Evolutionary conservation across 2,329 filamentous ascomycete species (phyloP), one percentile per base, ranked within the genome.

Genomic region (Diaporthe ilicicola): DNA sequence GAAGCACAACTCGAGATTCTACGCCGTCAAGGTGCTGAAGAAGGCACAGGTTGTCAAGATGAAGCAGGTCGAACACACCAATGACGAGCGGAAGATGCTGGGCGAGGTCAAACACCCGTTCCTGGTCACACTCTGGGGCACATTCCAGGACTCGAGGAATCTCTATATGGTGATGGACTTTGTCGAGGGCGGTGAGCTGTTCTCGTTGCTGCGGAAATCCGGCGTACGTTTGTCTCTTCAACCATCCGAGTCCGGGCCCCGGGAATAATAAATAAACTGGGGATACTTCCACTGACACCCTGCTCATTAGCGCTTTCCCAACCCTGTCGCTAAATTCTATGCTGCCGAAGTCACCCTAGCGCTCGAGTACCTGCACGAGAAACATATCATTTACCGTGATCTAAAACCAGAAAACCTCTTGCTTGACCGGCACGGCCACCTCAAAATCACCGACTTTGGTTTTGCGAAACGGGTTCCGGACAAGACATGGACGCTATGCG

Each of bases 121-220:
- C 84, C 87, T 99, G 74, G 96, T 99, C 80, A 99, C 96, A 1
- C 87, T 99, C 50, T 99, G 96, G 96, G 96, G 96, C 71, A 99
- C 96, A 12, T 99, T 98, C 82, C 95, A 98, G 81, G 96, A 99
- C 79, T 89, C 91, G 64, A 94, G 91, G 84, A 98, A 98, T 80
- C 86, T 99, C 44, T 99, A 99, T 88, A 99, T 99, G 96, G 96
- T 99, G 78, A 99, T 99, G 96, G 96, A 99, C 82, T 99, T 99
- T 85, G 95, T 99, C 67, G 96, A 99, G 83, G 96, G 96, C 76
- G 96, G 96, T 78, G 96, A 99, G 86, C 87, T 99, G 68, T 99
- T 99, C 82, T 98, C 95, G 76, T 84, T 99, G 77, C 85, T 99
- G 77, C 89, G 96, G 77, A 98, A 99, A 83, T 98, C 95, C 87